phyloP scores from a whole-genome alignment of 306 rosid species.

The Vigna nakashimae region DNA sequence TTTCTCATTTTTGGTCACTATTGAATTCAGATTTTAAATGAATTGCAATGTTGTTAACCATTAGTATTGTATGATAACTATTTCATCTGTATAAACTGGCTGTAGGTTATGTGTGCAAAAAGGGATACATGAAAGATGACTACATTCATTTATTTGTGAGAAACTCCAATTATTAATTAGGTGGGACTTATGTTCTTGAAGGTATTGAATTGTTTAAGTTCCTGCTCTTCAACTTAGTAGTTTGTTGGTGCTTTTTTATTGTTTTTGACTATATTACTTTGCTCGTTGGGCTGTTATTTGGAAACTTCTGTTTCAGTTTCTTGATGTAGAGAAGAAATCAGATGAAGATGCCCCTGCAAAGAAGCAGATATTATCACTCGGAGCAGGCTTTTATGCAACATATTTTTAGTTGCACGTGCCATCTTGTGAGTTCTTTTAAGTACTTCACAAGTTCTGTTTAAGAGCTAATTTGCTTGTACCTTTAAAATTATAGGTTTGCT shows the following conservation, averaged over 20 bases:
- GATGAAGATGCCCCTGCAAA: constrained; percentile 32
- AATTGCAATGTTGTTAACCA: constrained; percentile 18
- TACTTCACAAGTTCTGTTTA: constrained; percentile 25
- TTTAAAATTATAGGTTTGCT: constrained; percentile 28
- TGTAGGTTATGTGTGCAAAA: constrained; percentile 87
- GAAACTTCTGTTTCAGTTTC: constrained; percentile 81
- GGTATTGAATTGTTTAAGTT: constrained; percentile 30
- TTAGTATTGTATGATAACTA: constrained; percentile 33
- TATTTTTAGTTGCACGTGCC: constrained; percentile 87
- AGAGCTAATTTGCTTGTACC: not conserved
- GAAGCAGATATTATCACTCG: constrained; percentile 67
- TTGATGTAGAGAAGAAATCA: constrained; percentile 56
- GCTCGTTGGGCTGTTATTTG: constrained; percentile 90
- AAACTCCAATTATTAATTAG: constrained; percentile 87
- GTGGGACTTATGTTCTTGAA: constrained; percentile 51
- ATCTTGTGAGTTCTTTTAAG: constrained; percentile 37
- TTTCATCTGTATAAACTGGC: constrained; percentile 36
- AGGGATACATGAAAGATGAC: constrained; percentile 96
- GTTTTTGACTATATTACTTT: constrained; percentile 56
- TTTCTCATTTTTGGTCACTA: not conserved
- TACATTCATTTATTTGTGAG: constrained; percentile 82
- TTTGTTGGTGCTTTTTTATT: constrained; percentile 29
- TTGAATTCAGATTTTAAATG: constrained; percentile 29
- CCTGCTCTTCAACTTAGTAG: constrained; percentile 19
- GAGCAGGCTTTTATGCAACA: constrained; percentile 93